Conservation (phyloP, 2,329 filamentous ascomycete genomes). For the Fusarium cyanostomum region DNA sequence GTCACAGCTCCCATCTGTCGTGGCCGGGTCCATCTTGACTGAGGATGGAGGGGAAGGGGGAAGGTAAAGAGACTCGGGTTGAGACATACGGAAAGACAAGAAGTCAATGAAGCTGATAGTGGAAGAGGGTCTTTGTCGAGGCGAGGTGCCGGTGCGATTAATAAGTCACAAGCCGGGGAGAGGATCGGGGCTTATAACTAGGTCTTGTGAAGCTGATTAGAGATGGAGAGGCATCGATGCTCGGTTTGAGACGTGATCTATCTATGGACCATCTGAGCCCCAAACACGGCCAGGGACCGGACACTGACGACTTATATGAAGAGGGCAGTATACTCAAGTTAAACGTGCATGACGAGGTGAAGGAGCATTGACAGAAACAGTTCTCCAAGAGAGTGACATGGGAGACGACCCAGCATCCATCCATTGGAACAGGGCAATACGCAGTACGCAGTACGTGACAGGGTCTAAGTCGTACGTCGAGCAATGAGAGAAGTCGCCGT, state of each 20-base stretch:
- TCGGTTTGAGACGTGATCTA: constrained; percentile 41
- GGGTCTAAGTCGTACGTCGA: constrained; percentile 38
- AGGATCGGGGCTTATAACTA: constrained; percentile 36
- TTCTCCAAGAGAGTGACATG: constrained; percentile 44
- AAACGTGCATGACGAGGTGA: constrained; percentile 45
- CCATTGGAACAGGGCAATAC: constrained; percentile 30
- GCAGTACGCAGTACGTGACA: constrained; percentile 28
- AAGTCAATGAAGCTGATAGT: constrained; percentile 29
- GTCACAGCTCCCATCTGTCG: constrained; percentile 41
- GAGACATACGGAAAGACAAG: constrained; percentile 44
- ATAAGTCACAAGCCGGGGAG: constrained; percentile 27
- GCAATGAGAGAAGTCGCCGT: constrained; percentile 39
- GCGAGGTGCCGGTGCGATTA: constrained; percentile 30
- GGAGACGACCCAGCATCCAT: constrained; percentile 26
- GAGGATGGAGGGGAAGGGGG: constrained; percentile 44
- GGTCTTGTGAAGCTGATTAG: constrained; percentile 33
- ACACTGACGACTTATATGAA: constrained; percentile 47
- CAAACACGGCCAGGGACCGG: constrained; percentile 43
- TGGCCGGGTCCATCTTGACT: constrained; percentile 44
- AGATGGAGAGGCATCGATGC: constrained; percentile 37
- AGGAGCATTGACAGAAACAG: constrained; percentile 41
- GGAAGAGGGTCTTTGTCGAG: constrained; percentile 33
- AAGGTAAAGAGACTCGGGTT: constrained; percentile 42
- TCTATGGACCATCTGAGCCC: constrained; percentile 46
- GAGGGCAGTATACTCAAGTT: constrained; percentile 40